Conservation (phyloP, 2,329 filamentous ascomycete species). For the Cercospora janseana region DNA sequence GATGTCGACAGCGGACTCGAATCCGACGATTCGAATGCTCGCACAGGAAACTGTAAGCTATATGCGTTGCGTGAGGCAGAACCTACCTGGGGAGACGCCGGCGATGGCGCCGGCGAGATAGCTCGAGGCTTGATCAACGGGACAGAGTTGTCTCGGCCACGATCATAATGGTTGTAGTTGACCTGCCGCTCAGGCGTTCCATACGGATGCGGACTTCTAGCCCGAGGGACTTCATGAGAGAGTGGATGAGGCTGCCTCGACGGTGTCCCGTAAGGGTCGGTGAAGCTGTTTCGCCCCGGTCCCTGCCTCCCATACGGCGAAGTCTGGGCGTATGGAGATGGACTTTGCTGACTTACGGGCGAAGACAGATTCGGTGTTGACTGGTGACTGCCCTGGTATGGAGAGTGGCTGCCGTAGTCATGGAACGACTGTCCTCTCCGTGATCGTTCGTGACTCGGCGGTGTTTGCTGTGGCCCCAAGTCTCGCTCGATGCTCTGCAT, state of each 20-base stretch:
- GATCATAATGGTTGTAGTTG: conserved; percentile 11
- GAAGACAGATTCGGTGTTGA: conserved; percentile 28
- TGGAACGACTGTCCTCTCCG: conserved; percentile 34
- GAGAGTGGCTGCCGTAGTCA: conserved; percentile 30
- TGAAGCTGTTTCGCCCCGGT: conserved; percentile 35
- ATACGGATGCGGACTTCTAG: conserved; percentile 34
- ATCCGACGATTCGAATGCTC: conserved; percentile 36
- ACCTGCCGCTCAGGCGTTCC: conserved; percentile 9
- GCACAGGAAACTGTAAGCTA: conserved; percentile 35
- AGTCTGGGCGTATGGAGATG: conserved; percentile 27
- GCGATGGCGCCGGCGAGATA: conserved; percentile 32
- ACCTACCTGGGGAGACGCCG: conserved; percentile 22
- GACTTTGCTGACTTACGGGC: conserved; percentile 26
- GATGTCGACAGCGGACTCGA: conserved; percentile 43
- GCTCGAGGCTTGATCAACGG: conserved; percentile 36
- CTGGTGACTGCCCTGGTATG: conserved; percentile 33
- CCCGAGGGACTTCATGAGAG: conserved; percentile 37
- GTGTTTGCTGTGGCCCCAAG: conserved; percentile 30
- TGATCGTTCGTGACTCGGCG: conserved; percentile 25
- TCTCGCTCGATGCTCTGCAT: conserved; percentile 34
- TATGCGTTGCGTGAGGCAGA: conserved; percentile 29
- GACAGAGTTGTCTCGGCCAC: conserved; percentile 10
- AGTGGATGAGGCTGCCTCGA: conserved; percentile 38
- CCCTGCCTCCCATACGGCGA: conserved; percentile 26
- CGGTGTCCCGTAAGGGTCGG: conserved; percentile 36